Base-by-base conservation (phyloP, 805 yeast genomes). In the Wickerhamiella shivajii region DNA sequence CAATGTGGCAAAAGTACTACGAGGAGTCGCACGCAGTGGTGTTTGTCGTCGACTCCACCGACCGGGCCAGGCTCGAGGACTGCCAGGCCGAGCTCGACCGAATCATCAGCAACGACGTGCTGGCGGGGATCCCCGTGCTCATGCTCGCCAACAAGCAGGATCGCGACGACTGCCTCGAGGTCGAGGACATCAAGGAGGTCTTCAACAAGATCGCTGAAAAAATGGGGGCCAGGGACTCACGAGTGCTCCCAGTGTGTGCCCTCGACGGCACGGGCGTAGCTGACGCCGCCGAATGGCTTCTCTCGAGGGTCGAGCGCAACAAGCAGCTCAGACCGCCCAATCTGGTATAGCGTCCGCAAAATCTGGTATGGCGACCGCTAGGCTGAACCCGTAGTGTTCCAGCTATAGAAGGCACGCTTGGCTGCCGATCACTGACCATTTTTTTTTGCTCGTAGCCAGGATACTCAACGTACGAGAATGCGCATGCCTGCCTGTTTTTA, bases 81-180 rank as follows among this genome's bases (percentile, higher is more conserved):
- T 84, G 94, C 56, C 66, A 71, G 43, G 70, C 69, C 16, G 73
- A 76, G 2, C 60, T 84, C 34, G 58, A 53, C 32, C 36, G 57
- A 2, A 53, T 71, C 13, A 74, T 83, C 51, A 61, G 65, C 31
- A 67, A 67, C 50, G 79, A 74, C 39, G 62, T 63, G 13, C 60
- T 68, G 10, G 80, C 74, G 36, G 84, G 92, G 19, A 76, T 84
- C 12, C 98, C 97, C 1, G 72, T 87, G 7, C 62, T 87, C 37
- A 87, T 87, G 95, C 63, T 87, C 49, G 97, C 96, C 6, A 87
- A 90, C 54, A 90, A 90, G 53, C 95, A 85, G 59, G 97, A 90
- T 50, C 53, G 73, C 22, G 71, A 69, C 36, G 74, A 70, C 31
- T 67, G 74, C 38, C 56, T 78, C 55, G 87, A 77, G 50, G 74